A percentile compares a stretch with the other conserved stretches of the same genome.
phyloP scores from a whole-genome alignment of 2,329 filamentous ascomycete species.

The Colletotrichum acutatum region DNA sequence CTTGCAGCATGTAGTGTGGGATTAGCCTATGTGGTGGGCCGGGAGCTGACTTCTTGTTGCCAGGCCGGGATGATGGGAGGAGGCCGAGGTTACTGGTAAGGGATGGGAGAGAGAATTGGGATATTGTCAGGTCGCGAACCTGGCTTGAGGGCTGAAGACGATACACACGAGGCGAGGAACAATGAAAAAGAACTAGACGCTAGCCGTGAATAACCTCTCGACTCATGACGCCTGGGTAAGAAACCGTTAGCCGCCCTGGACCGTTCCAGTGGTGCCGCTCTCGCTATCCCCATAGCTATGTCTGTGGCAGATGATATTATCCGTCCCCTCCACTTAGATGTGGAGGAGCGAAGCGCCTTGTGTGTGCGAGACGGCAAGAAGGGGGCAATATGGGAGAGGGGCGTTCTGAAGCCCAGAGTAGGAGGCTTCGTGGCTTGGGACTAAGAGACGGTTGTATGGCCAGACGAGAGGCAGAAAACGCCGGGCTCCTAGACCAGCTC shows the following conservation, averaged over 20 bases:
- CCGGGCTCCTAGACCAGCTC: background rate
- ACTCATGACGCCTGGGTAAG: slow-evolving; percentile 19
- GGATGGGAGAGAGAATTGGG: background rate
- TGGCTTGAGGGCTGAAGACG: background rate
- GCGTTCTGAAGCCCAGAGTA: background rate
- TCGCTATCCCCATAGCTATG: background rate
- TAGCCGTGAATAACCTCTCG: slow-evolving; percentile 7
- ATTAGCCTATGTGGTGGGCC: background rate
- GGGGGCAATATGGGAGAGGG: background rate
- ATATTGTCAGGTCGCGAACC: background rate
- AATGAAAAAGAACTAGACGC: slow-evolving; percentile 1
- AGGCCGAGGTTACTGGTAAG: background rate
- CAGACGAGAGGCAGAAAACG: background rate
- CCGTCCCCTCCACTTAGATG: background rate
- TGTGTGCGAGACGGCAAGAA: background rate
- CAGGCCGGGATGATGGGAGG: background rate
- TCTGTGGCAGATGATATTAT: background rate
- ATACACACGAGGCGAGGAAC: slow-evolving; percentile 13
- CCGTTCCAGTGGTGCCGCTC: slow-evolving; percentile 5
- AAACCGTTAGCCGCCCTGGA: background rate
- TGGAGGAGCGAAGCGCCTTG: background rate
- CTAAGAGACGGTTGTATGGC: background rate
- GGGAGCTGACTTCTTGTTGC: background rate
- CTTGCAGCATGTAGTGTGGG: slow-evolving; percentile 10
- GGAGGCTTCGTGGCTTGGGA: slow-evolving; percentile 5